Conservation (phyloP, 2,329 filamentous ascomycete genomes). For the Tympanopsis confertula region DNA sequence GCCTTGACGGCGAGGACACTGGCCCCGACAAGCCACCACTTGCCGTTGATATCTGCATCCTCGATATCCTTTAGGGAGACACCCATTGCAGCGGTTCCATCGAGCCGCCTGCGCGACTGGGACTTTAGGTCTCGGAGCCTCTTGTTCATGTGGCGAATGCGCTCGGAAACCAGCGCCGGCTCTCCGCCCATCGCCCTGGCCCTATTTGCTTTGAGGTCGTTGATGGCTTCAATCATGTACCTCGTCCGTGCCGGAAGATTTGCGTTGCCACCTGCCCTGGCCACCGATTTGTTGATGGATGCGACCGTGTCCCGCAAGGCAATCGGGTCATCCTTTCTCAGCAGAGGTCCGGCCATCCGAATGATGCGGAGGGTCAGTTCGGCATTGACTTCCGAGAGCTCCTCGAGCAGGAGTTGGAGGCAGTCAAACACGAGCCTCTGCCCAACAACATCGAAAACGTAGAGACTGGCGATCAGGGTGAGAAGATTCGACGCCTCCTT, state of each 20-base stretch:
- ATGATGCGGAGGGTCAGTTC: slow-evolving; percentile 80
- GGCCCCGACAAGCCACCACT: slow-evolving; percentile 98
- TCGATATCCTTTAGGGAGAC: slow-evolving; percentile 62
- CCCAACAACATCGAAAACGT: slow-evolving; percentile 81
- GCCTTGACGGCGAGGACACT: slow-evolving; percentile 28
- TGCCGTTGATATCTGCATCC: slow-evolving; percentile 74
- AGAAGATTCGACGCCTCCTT: slow-evolving; percentile 69
- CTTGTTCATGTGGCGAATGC: slow-evolving; percentile 82
- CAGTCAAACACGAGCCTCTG: slow-evolving; percentile 83
- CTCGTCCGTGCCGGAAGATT: slow-evolving; percentile 78
- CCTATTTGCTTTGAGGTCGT: slow-evolving; percentile 87
- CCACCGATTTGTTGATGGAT: slow-evolving; percentile 62
- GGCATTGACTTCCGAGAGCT: slow-evolving; percentile 74
- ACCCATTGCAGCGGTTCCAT: slow-evolving; percentile 74
- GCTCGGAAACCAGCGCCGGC: slow-evolving; percentile 64
- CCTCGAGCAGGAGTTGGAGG: slow-evolving; percentile 62
- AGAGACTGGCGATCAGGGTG: slow-evolving; percentile 73
- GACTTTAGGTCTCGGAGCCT: slow-evolving; percentile 66
- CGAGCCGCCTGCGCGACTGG: slow-evolving; percentile 47
- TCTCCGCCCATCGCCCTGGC: slow-evolving; percentile 65
- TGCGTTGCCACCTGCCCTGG: slow-evolving; percentile 48
- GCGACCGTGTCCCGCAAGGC: slow-evolving; percentile 80
- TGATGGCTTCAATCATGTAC: slow-evolving; percentile 96
- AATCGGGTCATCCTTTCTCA: slow-evolving; percentile 80
- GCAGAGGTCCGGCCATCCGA: slow-evolving; percentile 66